Base-by-base conservation (phyloP, 768 basidiomycete genomes). In the Mycena galericulata region DNA sequence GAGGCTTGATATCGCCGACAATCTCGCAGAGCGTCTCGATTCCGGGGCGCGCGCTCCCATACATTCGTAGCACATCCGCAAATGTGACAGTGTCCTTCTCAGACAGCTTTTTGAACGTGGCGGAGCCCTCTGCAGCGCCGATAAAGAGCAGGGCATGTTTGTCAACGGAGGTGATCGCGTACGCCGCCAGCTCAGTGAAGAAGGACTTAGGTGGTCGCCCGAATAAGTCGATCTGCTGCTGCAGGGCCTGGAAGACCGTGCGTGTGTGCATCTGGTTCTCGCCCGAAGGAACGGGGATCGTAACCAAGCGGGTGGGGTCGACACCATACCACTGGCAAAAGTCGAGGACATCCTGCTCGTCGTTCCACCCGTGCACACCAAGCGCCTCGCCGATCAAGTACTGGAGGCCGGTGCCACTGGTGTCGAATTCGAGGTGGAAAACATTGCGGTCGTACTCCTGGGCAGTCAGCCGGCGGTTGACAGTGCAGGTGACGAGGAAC, bases 351-450 rank as follows among this genome's bases (percentile, higher is more conserved):
- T 99, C 97, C 58, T 86, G 80, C 45, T 88, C 88, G 76, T 99
- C 96, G 79, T 99, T 99, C 96, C 97, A 98, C 9, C 98, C 98
- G 77, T 99, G 96, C 46, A 99, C 86, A 47, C 97, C 98, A 43
- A 99, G 90, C 15, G 98, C 98, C 81, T 99, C 98, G 63, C 98
- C 98, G 62, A 99, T 95, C 38, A 89, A 90, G 79, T 99, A 99
- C 80, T 92, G 95, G 69, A 99, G 86, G 11, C 96, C 96, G 26
- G 98, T 99, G 34, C 94, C 94, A 29, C 88, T 83, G 3, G 94
- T 95, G 77, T 96, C 90, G 77, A 99, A 97, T 83, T 98, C 98
- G 72, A 99, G 87, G 82, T 99, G 98, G 86, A 99, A 99, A 34
- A 99, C 96, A 80, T 99, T 99, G 73, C 98, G 94, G 79, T 98